Base-by-base conservation (phyloP, 148 eudicot species). In the Vaccinium macrocarpon region DNA sequence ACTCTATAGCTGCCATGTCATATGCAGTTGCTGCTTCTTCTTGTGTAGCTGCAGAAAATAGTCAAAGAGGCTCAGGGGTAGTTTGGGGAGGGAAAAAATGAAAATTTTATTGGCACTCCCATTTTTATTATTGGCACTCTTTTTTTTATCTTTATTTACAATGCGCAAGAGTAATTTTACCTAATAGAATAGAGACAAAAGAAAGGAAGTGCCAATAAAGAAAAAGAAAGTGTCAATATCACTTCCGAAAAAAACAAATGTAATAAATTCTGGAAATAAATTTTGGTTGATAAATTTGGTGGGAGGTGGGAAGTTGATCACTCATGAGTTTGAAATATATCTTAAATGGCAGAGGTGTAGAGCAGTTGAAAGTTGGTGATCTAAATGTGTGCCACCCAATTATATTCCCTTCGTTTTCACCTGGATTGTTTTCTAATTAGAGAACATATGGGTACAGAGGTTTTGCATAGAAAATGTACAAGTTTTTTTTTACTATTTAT, bases 21-120 rank as follows among this genome's bases (percentile, higher is more conserved):
- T 95, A 95, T 9, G 98, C 98, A 0, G 91, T 88, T 68, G 97
- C 98, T 0, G 98, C 98, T 86, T 95, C 98, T 88, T 95, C 98
- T 85, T 95, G 98, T 2, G 98, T 95, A 49, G 93, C 98, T 95
- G 91, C 82, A 81, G 21, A 42, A 51, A 82, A 59, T 18, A 25
- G 48, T 15, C 9, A 25, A 25, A 51, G 46, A 42, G 1, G 46
- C 52, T 84, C 0, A 85, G 72, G 89, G 89, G 55, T 50, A 77
- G 29, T 83, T 55, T 83, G 78, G 83, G 32, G 32, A 32, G 29
- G 29, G 18, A 72, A 46, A 46, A 10, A 12, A 35, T 35, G 3
- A 35, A 35, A 35, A 2, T 35, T 2, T 2, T 35, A 35, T 35
- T 35, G 38, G 3, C 38, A 35, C 38, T 35, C 38, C 38, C 38